phyloP scores from a whole-genome alignment of 768 basidiomycete species.

The Hygrocybe coccinea region DNA sequence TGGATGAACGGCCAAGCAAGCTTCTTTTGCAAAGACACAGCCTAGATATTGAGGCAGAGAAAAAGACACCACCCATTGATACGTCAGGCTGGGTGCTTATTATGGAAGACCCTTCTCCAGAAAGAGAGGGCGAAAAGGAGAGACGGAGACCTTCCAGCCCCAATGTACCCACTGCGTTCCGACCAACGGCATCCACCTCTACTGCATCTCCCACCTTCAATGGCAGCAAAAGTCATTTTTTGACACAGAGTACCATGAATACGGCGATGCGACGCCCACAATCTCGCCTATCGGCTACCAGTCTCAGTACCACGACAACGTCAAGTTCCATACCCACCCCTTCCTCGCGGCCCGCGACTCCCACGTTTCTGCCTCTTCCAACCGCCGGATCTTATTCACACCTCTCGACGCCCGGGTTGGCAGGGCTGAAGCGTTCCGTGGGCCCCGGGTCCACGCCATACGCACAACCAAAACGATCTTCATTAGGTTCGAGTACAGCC shows the following conservation, averaged over 20 bases:
- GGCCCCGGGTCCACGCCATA: constrained; percentile 43
- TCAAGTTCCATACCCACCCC: constrained; percentile 62
- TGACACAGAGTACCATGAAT: constrained; percentile 40
- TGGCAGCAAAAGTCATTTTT: constrained; percentile 35
- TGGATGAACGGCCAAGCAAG: constrained; percentile 32
- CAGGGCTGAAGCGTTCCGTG: constrained; percentile 56
- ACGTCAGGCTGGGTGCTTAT: constrained; percentile 83
- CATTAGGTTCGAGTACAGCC: constrained; percentile 48
- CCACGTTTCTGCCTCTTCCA: constrained; percentile 72
- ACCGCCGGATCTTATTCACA: constrained; percentile 43
- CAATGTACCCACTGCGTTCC: constrained; percentile 49
- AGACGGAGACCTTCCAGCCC: constrained; percentile 62
- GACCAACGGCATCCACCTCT: constrained; percentile 43
- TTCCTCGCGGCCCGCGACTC: constrained; percentile 66
- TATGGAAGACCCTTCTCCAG: constrained; percentile 79
- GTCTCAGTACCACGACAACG: constrained; percentile 43
- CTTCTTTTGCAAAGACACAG: constrained; percentile 18
- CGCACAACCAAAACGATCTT: constrained; percentile 53
- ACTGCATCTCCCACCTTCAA: constrained; percentile 42
- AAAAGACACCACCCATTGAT: constrained; percentile 51
- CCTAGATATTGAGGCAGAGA: constrained; percentile 42
- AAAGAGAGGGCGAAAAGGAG: constrained; percentile 52
- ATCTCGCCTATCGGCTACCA: constrained; percentile 67
- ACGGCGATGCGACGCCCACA: constrained; percentile 58
- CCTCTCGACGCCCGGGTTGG: constrained; percentile 31